Percentiles rank a stretch among this genome's conserved stretches.
These are phyloP conservation scores for Monosporascus sp. DNA, from an alignment of 2,329 filamentous ascomycete species.

Conservation along the genomic window DNA sequence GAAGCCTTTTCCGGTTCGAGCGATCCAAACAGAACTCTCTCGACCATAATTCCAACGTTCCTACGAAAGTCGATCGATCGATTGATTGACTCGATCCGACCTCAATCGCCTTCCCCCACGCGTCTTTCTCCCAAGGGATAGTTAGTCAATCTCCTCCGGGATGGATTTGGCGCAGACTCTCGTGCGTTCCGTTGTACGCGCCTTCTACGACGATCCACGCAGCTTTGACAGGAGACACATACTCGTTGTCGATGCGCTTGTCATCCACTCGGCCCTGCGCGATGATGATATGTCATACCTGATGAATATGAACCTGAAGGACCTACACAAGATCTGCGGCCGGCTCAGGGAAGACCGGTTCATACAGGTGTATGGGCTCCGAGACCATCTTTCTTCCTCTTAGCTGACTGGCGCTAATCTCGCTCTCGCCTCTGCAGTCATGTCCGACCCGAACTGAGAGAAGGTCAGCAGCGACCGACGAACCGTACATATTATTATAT, in stretches of 20 bases:
- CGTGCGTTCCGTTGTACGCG: slow-evolving; percentile 75
- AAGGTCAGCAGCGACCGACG: slow-evolving; percentile 75
- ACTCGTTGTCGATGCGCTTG: slow-evolving; percentile 71
- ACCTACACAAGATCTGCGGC: slow-evolving; percentile 83
- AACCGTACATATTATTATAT: slow-evolving; percentile 96
- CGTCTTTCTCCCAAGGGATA: neutral
- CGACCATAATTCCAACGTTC: too few relatives aligned
- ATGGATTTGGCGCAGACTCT: slow-evolving; percentile 65
- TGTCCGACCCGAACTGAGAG: slow-evolving; percentile 70
- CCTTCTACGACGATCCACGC: slow-evolving; percentile 67
- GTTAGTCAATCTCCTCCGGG: neutral
- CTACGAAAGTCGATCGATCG: neutral
- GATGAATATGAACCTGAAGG: slow-evolving; percentile 85
- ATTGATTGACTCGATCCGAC: neutral
- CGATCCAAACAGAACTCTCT: too few relatives aligned
- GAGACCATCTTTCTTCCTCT: neutral
- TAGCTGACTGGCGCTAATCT: neutral
- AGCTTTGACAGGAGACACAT: slow-evolving; percentile 60
- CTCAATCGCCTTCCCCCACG: neutral
- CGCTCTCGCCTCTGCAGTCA: slow-evolving; percentile 41
- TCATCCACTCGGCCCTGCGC: slow-evolving; percentile 70
- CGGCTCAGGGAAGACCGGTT: slow-evolving; percentile 82
- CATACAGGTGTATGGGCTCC: slow-evolving; percentile 62
- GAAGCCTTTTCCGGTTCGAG: neutral
- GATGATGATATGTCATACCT: slow-evolving; percentile 85